Percentiles rank a stretch among this genome's conserved stretches.
These are phyloP conservation scores for Triticum turgidum DNA, from an alignment of 176 grass and related monocot genomes.

Conservation along the genomic window DNA sequence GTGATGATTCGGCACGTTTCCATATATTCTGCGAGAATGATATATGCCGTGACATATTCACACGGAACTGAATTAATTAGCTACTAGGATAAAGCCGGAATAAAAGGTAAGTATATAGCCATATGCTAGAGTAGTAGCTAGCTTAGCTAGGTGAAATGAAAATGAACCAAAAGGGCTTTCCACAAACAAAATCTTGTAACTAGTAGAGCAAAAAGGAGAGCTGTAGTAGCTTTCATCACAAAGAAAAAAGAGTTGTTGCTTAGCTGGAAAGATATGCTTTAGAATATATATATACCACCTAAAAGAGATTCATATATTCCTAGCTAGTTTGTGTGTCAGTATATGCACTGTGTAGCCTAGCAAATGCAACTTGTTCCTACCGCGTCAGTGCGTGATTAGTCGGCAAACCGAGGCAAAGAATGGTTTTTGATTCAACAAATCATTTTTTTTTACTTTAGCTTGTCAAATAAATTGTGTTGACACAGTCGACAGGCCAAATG, in stretches of 20 bases:
- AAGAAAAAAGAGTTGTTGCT: background rate
- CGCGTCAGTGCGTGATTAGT: background rate
- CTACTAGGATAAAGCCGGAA: background rate
- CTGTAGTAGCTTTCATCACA: background rate
- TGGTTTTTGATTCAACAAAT: too few relatives aligned
- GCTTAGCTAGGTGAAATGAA: background rate
- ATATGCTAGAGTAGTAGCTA: background rate
- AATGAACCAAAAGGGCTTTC: background rate
- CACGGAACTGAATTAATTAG: constrained; percentile 13
- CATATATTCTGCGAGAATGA: constrained; percentile 10
- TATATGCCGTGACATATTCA: constrained; percentile 17
- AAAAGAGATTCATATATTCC: background rate
- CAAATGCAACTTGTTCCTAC: background rate
- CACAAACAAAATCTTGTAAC: constrained; percentile 31
- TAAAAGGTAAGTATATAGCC: constrained; percentile 1
- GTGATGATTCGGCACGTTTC: constrained; percentile 36
- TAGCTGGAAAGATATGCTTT: background rate
- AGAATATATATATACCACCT: background rate
- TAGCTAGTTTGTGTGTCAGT: background rate
- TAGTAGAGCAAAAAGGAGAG: constrained; percentile 21
- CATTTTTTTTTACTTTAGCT: too few relatives aligned
- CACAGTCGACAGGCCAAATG: too few relatives aligned
- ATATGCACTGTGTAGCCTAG: background rate
- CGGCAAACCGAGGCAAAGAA: background rate
- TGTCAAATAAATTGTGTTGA: too few relatives aligned